Evolutionary conservation across 176 grass and related monocot genomes (phyloP).

Genomic region (Bromus sterilis): DNA sequence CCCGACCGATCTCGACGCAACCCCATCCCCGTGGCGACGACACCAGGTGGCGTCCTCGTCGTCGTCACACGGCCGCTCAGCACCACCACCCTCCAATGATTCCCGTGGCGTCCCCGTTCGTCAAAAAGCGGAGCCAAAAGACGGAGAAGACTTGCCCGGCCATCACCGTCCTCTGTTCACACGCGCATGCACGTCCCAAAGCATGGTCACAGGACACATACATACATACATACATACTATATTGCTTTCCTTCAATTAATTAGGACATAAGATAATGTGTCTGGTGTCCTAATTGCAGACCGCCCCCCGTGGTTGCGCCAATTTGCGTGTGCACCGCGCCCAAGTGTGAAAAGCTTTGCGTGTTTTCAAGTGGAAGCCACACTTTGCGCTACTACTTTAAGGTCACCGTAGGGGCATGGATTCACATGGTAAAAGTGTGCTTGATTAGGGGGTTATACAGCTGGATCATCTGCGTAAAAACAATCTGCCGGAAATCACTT

Average conservation of each 20-base stretch:
- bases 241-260: too few species aligned
- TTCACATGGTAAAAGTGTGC: background rate
- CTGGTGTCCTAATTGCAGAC: background rate
- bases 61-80: background rate
- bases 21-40: background rate
- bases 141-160: background rate
- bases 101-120: background rate
- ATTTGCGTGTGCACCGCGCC: background rate
- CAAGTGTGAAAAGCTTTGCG: background rate
- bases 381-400: background rate
- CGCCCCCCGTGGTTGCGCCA: background rate
- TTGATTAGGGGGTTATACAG: background rate
- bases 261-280: background rate
- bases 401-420: background rate
- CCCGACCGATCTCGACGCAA: background rate
- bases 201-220: background rate
- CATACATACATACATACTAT: too few species aligned
- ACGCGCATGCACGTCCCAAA: constrained; percentile 18
- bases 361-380: background rate
- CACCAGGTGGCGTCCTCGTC: background rate
- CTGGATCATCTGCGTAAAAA: background rate
- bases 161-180: constrained; percentile 8
- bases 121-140: constrained; percentile 12
- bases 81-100: background rate
- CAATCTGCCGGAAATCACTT: background rate